These are phyloP conservation scores for Grifola frondosa DNA, from an alignment of 1,284 basidiomycete genomes.

Conservation along the genomic window DNA sequence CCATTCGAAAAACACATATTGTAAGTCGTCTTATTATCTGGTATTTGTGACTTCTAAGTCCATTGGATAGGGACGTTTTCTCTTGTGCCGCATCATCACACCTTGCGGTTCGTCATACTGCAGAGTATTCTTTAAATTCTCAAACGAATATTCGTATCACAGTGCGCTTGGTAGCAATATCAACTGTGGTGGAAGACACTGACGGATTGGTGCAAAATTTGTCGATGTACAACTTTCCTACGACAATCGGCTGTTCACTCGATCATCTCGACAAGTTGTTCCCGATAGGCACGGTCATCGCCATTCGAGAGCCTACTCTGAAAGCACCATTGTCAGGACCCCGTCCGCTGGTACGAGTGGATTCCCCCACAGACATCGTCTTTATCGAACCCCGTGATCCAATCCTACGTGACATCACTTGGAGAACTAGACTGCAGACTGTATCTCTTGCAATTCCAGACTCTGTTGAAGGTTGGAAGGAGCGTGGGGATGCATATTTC, in stretches of 20 bases:
- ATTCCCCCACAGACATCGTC: conserved; percentile 31
- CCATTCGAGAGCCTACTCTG: conserved; percentile 35
- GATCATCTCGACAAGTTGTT: conserved; percentile 29
- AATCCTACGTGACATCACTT: conserved; percentile 9
- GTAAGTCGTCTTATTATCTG: too few species aligned
- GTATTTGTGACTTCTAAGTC: background rate
- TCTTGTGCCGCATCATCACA: conserved; percentile 20
- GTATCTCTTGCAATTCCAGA: conserved; percentile 2
- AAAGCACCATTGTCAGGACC: conserved; percentile 21
- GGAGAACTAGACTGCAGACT: conserved; percentile 7
- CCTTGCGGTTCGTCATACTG: conserved; percentile 12
- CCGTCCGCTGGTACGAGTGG: conserved; percentile 28
- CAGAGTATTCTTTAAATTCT: too few species aligned
- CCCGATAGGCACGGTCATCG: conserved; percentile 29
- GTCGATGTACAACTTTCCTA: conserved; percentile 32
- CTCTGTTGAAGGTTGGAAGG: conserved; percentile 17
- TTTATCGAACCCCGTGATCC: conserved; percentile 16
- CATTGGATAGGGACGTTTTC: conserved; percentile 18
- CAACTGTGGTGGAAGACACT: conserved; percentile 29
- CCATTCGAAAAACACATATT: conserved; percentile 6
- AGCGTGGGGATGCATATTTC: conserved; percentile 17
- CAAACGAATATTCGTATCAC: too few species aligned
- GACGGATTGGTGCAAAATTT: conserved; percentile 23
- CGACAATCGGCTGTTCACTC: conserved; percentile 15
- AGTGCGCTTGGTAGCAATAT: conserved; percentile 17